Percentiles rank a stretch among this genome's conserved stretches.
phyloP scores from a whole-genome alignment of 1,284 basidiomycete species.

The Amylostereum areolatum region DNA sequence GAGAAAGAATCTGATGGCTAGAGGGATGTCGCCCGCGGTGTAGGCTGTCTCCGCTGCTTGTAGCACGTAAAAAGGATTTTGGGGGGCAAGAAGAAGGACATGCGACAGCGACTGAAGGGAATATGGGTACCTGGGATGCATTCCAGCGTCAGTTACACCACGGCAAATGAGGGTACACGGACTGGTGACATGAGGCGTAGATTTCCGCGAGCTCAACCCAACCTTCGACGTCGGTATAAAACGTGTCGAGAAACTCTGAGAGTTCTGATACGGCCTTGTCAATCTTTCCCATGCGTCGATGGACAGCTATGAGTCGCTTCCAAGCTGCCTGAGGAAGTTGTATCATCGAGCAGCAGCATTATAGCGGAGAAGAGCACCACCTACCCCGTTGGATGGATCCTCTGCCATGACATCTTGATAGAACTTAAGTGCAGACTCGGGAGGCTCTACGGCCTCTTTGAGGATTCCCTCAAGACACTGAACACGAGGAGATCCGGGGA shows the following conservation, averaged over 20 bases:
- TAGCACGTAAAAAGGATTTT: constrained; percentile 80
- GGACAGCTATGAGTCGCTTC: constrained; percentile 79
- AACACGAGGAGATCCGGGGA: constrained; percentile 80
- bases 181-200: constrained; percentile 79
- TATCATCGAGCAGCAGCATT: not conserved
- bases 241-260: constrained; percentile 80
- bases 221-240: constrained; percentile 88
- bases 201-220: constrained; percentile 94
- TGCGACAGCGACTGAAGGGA: constrained; percentile 77
- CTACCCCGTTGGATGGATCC: constrained; percentile 65
- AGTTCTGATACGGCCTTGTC: constrained; percentile 73
- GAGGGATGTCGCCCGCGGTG: constrained; percentile 65
- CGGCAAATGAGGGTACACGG: constrained; percentile 20
- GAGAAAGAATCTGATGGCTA: constrained; percentile 82
- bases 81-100: constrained; percentile 74
- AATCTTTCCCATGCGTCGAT: constrained; percentile 52
- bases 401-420: constrained; percentile 65
- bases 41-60: constrained; percentile 87
- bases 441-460: constrained; percentile 69
- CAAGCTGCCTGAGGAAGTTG: constrained; percentile 55
- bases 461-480: constrained; percentile 81
- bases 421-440: constrained; percentile 59
- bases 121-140: constrained; percentile 45
- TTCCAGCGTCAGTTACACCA: not conserved
- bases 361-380: not conserved